Evolutionary conservation across 768 basidiomycete genomes (phyloP).

Genomic region (Russula compacta): DNA sequence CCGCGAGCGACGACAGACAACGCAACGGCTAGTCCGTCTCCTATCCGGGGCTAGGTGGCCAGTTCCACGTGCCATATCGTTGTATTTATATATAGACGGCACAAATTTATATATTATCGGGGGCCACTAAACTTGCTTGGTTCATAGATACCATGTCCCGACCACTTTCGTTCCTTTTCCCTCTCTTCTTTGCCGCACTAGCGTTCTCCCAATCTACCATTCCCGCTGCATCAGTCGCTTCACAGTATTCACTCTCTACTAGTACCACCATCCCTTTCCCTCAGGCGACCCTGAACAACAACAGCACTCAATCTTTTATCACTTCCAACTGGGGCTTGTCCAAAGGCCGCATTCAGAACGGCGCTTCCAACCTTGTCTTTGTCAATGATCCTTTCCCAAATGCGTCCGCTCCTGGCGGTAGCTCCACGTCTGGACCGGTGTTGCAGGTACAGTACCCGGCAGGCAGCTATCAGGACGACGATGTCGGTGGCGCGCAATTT

Average conservation of each 20-base stretch:
- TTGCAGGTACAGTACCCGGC: constrained; percentile 57
- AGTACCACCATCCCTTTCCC: constrained; percentile 61
- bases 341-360: constrained; percentile 53
- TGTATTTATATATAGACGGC: neutral
- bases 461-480: constrained; percentile 48
- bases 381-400: constrained; percentile 60
- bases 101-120: too few relatives aligned
- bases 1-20: too few relatives aligned
- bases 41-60: too few relatives aligned
- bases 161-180: neutral
- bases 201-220: neutral
- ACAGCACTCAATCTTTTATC: constrained; percentile 43
- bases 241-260: constrained; percentile 45
- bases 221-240: constrained; percentile 29
- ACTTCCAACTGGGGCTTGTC: constrained; percentile 51
- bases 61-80: too few relatives aligned
- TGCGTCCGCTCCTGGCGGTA: constrained; percentile 29
- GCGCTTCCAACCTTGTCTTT: constrained; percentile 46
- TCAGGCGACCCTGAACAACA: constrained; percentile 43
- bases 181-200: neutral
- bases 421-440: constrained; percentile 28
- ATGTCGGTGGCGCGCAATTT: constrained; percentile 54
- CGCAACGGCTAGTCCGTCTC: neutral
- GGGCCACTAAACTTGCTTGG: neutral
- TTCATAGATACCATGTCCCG: neutral